These are phyloP conservation scores for Leishmania mexicana DNA, from an alignment of 208 protist genomes.

Conservation along the genomic window DNA sequence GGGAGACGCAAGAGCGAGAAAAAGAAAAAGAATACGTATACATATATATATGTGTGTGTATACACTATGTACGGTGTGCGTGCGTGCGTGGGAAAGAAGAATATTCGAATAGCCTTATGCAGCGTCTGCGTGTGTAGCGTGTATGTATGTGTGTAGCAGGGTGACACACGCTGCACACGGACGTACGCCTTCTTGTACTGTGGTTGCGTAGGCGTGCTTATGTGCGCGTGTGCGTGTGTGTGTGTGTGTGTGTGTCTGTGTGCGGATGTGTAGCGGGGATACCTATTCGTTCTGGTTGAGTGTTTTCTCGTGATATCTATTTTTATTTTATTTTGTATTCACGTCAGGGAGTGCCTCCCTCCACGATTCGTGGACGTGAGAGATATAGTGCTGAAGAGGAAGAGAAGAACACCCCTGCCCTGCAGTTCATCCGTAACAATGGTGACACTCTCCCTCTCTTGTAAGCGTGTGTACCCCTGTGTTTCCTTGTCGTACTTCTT, in stretches of 20 bases:
- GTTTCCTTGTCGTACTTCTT: neutral
- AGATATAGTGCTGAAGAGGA: neutral
- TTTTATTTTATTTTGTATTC: neutral
- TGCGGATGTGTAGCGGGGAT: neutral
- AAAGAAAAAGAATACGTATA: neutral
- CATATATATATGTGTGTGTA: neutral
- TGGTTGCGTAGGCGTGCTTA: neutral
- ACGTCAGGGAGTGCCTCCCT: neutral
- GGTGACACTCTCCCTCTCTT: neutral
- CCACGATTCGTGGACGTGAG: neutral
- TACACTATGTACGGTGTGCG: neutral
- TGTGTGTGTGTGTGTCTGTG: constrained; percentile 1
- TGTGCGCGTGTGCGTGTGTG: neutral
- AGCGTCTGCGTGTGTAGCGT: neutral
- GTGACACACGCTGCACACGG: neutral
- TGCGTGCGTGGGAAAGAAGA: neutral
- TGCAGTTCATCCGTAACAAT: neutral
- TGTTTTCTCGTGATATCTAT: neutral
- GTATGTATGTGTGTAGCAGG: neutral
- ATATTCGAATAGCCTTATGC: neutral
- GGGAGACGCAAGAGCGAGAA: neutral
- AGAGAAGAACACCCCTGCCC: neutral
- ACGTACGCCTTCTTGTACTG: neutral
- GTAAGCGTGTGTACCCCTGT: neutral
- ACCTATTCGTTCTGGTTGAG: neutral